Percentiles rank a stretch among this genome's conserved stretches.
Evolutionary conservation across 1,284 basidiomycete genomes (phyloP).

Genomic region (Rhodotorula sp.): DNA sequence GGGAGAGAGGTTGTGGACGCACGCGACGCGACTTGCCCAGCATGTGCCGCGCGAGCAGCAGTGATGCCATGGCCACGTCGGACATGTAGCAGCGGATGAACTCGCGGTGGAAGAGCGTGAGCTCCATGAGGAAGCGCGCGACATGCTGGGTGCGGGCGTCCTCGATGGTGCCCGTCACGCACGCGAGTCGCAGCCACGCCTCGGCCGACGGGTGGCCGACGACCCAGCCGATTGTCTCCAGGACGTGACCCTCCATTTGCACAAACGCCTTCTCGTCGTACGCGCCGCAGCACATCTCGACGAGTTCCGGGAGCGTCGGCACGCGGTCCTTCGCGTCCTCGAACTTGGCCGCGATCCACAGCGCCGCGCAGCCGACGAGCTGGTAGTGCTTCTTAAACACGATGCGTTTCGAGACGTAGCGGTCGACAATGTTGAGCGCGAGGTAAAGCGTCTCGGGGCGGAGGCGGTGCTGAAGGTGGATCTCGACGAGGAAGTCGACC

Average conservation of each 20-base stretch:
- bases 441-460: constrained; percentile 98
- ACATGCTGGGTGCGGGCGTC: constrained; percentile 88
- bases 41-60: constrained; percentile 80
- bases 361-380: constrained; percentile 93
- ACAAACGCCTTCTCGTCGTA: constrained; percentile 48
- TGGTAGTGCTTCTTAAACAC: constrained; percentile 99
- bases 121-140: constrained; percentile 97
- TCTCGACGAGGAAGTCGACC: constrained; percentile 97
- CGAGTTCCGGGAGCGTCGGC: constrained; percentile 89
- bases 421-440: constrained; percentile 97
- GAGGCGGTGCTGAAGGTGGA: constrained; percentile 94
- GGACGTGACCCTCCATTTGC: constrained; percentile 78
- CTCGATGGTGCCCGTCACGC: constrained; percentile 60
- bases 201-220: constrained; percentile 98
- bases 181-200: constrained; percentile 78
- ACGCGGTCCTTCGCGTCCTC: constrained; percentile 99
- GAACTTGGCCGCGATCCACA: constrained; percentile 99
- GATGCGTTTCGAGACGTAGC: constrained; percentile 96
- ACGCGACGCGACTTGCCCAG: constrained; percentile 40
- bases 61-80: constrained; percentile 79
- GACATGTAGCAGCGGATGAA: constrained; percentile 86
- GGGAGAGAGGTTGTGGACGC: constrained; percentile 49
- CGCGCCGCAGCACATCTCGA: constrained; percentile 67
- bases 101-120: constrained; percentile 94
- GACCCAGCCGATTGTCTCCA: constrained; percentile 93